phyloP scores from a whole-genome alignment of 805 yeast genomes.

The Candida koratica region DNA sequence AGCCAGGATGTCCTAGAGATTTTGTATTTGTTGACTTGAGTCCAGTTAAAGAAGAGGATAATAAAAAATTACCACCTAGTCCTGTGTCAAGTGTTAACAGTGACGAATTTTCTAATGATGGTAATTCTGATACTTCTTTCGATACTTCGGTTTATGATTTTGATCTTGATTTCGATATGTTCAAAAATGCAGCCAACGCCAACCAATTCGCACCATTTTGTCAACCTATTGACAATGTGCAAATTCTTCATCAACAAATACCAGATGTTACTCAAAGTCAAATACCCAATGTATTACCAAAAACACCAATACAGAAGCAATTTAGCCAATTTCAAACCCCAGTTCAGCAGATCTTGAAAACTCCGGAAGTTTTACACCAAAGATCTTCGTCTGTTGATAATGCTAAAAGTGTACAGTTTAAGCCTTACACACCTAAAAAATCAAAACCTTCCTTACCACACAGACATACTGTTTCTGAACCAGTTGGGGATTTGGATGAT shows the following conservation, averaged over 20 bases:
- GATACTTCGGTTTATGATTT: conserved; percentile 11
- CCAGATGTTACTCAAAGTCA: not conserved
- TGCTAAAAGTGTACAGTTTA: conserved; percentile 18
- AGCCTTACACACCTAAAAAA: conserved; percentile 16
- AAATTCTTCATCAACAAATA: conserved; percentile 1
- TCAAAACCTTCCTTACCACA: conserved; percentile 17
- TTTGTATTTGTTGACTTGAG: conserved; percentile 45
- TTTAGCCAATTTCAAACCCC: conserved; percentile 24
- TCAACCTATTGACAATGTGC: not conserved
- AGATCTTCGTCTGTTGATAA: conserved; percentile 27
- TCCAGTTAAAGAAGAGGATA: conserved; percentile 30
- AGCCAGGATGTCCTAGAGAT: conserved; percentile 44
- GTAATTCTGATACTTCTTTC: conserved; percentile 7
- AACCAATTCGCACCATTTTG: not conserved
- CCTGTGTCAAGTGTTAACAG: conserved; percentile 10
- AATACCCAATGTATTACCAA: not conserved
- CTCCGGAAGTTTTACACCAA: conserved; percentile 18
- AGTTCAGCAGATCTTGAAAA: conserved; percentile 15
- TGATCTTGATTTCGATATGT: conserved; percentile 7
- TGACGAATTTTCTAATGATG: conserved; percentile 1
- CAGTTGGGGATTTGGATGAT: conserved; percentile 24
- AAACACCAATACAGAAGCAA: conserved; percentile 21
- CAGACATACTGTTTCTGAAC: conserved; percentile 24
- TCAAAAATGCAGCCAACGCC: not conserved
- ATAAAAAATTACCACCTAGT: conserved; percentile 12